These are phyloP conservation scores for Adansonia digitata DNA, from an alignment of 345 rosid species.

Conservation along the genomic window DNA sequence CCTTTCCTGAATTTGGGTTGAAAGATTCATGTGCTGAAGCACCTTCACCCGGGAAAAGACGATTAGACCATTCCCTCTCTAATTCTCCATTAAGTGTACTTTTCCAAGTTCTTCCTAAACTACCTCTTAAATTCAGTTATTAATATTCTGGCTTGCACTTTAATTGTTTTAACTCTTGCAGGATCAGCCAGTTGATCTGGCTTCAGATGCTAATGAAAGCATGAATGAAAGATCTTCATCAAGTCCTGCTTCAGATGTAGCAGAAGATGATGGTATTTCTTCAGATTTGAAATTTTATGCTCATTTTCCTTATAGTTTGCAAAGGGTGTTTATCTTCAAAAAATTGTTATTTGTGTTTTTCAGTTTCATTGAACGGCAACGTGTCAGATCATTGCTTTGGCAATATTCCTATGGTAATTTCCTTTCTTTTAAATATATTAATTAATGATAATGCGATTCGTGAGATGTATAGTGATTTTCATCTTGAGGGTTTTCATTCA, in stretches of 20 bases:
- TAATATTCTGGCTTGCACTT: constrained; percentile 7
- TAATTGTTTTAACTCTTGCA: constrained; percentile 26
- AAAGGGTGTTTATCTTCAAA: constrained; percentile 23
- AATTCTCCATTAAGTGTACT: constrained; percentile 54
- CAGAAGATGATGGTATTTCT: constrained; percentile 38
- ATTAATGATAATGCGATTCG: background rate
- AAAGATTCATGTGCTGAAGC: constrained; percentile 29
- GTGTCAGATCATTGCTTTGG: constrained; percentile 21
- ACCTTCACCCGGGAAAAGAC: constrained; percentile 37
- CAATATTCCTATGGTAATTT: constrained; percentile 44
- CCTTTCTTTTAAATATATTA: constrained; percentile 1
- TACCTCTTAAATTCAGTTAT: constrained; percentile 13
- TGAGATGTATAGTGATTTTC: constrained; percentile 3
- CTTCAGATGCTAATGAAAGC: constrained; percentile 48
- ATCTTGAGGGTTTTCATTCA: background rate
- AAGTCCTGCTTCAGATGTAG: constrained; percentile 45
- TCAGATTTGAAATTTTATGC: constrained; percentile 1
- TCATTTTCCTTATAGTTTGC: background rate
- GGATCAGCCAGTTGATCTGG: constrained; percentile 44
- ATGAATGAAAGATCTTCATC: constrained; percentile 42
- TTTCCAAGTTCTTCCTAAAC: constrained; percentile 8
- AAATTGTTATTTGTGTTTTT: constrained; percentile 23
- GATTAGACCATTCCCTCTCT: constrained; percentile 25
- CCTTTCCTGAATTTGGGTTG: constrained; percentile 26
- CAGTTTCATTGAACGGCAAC: constrained; percentile 37